Evolutionary conservation across 2,329 filamentous ascomycete genomes (phyloP), one percentile per base, ranked within the genome.

Genomic region (Phaeosphaeria sp.): DNA sequence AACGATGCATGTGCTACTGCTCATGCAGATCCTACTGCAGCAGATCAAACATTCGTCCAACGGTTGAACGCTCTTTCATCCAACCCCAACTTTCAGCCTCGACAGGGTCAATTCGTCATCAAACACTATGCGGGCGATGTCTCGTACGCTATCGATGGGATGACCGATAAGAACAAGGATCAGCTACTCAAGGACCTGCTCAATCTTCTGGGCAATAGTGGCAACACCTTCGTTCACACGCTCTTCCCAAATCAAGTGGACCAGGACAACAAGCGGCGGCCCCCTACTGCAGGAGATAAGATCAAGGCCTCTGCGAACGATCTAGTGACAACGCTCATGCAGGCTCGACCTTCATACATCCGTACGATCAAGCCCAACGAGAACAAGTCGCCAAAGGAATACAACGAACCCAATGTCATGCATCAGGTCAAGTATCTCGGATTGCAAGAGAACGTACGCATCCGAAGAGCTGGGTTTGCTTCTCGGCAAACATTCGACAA

Each of bases 151-250:
- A 90, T 98, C 2, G 92, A 96, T 55, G 95, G 95, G 58, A 99
- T 99, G 83, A 99, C 95, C 0, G 95, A 99, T 78, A 99, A 99
- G 85, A 99, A 98, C 83, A 99, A 98, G 83, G 95, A 99, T 73
- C 92, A 96, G 78, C 84, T 99, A 46, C 83, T 98, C 57, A 99
- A 99, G 82, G 95, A 97, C 67, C 82, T 99, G 43, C 85, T 98
- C 51, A 94, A 92, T 72, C 83, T 99, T 39, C 90, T 97, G 71
- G 89, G 90, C 60, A 87, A 88, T 65, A 97, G 93, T 72, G 85
- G 87, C 56, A 98, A 98, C 79, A 79, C 82, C 18, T 99, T 98
- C 69, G 82, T 98, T 10, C 94, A 96, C 72, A 88, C 87, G 0
- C 77, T 99, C 0, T 99, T 99, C 84, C 95, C 95, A 21, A 81